Evolutionary conservation across 2,329 filamentous ascomycete genomes (phyloP).

Genomic region (Alternaria atra): DNA sequence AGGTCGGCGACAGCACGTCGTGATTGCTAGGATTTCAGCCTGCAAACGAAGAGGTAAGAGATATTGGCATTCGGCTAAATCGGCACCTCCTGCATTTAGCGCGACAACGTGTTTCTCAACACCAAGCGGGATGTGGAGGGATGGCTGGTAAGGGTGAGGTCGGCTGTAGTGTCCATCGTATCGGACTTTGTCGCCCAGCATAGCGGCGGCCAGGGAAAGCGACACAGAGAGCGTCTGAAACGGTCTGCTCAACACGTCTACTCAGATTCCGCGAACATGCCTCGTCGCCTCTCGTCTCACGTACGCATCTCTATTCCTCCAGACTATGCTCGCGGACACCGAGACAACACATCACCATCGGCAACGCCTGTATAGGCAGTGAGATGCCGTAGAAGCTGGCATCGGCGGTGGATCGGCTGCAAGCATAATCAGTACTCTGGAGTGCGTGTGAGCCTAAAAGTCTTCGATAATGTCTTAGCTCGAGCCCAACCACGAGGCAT

Average conservation of each 20-base stretch:
- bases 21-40: not conserved
- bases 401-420: slow-evolving; percentile 9
- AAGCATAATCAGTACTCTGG: slow-evolving; percentile 7
- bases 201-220: not conserved
- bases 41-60: not conserved
- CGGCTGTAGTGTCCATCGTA: not conserved
- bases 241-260: not conserved
- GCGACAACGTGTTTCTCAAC: not conserved
- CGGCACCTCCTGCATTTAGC: slow-evolving; percentile 3
- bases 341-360: not conserved
- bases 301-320: not conserved
- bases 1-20: not conserved
- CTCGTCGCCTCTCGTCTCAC: not conserved
- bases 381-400: not conserved
- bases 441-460: slow-evolving; percentile 4
- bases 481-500: slow-evolving; percentile 15
- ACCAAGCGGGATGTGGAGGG: not conserved
- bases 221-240: not conserved
- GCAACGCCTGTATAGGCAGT: not conserved
- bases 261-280: not conserved
- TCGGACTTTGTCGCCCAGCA: not conserved
- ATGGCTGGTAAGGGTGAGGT: not conserved
- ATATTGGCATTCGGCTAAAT: not conserved
- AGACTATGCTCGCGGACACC: not conserved
- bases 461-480: not conserved